Percentiles rank a stretch among this genome's conserved stretches.
Evolutionary conservation across 306 rosid species (phyloP).

Genomic region (Trifolium repens): DNA sequence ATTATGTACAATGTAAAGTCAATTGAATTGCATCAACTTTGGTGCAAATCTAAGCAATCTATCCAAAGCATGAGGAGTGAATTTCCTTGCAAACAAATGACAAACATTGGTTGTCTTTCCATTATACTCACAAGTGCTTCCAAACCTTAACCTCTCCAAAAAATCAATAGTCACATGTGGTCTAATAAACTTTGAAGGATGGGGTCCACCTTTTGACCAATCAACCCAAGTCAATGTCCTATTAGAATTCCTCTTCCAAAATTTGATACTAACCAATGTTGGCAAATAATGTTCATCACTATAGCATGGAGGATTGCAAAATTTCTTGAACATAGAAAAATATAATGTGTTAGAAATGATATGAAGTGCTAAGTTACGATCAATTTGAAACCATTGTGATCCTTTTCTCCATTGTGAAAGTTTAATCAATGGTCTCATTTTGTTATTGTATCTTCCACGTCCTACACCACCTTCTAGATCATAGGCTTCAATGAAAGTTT

Average conservation of each 20-base stretch:
- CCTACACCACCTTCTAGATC: slow-evolving; percentile 58
- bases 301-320: slow-evolving; percentile 59
- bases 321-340: slow-evolving; percentile 52
- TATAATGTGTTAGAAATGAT: slow-evolving; percentile 57
- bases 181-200: slow-evolving; percentile 62
- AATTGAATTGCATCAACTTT: slow-evolving; percentile 70
- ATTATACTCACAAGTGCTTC: slow-evolving; percentile 60
- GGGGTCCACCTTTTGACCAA: slow-evolving; percentile 83
- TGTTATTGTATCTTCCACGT: slow-evolving; percentile 62
- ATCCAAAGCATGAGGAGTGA: slow-evolving; percentile 64
- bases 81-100: slow-evolving; percentile 86
- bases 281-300: slow-evolving; percentile 89
- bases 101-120: slow-evolving; percentile 59
- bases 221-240: slow-evolving; percentile 91
- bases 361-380: slow-evolving; percentile 58
- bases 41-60: slow-evolving; percentile 76
- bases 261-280: slow-evolving; percentile 56
- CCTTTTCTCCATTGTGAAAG: slow-evolving; percentile 84
- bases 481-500: slow-evolving; percentile 65
- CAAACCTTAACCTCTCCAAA: slow-evolving; percentile 61
- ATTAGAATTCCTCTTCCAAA: slow-evolving; percentile 61
- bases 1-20: slow-evolving; percentile 14
- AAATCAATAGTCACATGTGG: slow-evolving; percentile 52
- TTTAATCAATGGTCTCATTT: slow-evolving; percentile 58
- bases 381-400: slow-evolving; percentile 89